Evolutionary conservation across 805 yeast species (phyloP), one percentile per base, ranked within the genome.

Genomic region (Spencermartinsiella europaea): DNA sequence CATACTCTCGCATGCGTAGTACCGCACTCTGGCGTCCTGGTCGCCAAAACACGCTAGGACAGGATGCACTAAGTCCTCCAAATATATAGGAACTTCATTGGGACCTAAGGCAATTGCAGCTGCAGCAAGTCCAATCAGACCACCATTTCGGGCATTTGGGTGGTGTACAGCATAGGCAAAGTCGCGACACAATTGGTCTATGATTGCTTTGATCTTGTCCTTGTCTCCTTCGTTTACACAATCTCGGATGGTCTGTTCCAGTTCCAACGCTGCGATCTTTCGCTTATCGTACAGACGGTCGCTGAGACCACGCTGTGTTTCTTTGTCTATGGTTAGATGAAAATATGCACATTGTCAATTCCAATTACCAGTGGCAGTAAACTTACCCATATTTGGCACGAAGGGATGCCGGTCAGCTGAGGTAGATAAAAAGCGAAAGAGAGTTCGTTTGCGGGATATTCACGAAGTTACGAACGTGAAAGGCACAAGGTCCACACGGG

Each of bases 1-100:
- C 50, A 93, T 72, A 40, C 95, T 84, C 61, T 93, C 99, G 68
- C 98, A 93, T 0, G 99, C 97, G 64, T 89, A 93, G 60, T 93
- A 93, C 45, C 99, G 74, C 5, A 93, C 99, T 55, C 95, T 79
- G n/a, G 96, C 91, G 63, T 93, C 96, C 50, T 93, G 96, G 60
- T 93, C 99, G 42, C 95, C 91, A 64, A 93, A 93, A 49, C 97
- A 91, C 0, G 96, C 91, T 56, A 93, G 71, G 12, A 93, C 95
- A 0, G 99, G 97, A 51, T 87, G 93, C 52, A 93, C 79, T 47
- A 93, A 89, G 44, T 81, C 85, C 49, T 87, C 93, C 41, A 93
- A 66, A 58, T 87, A 91, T 47, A 71, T 70, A 0, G 96, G 93
- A 31, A 93, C 87, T 40, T 90, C 91, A 55, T 79, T 79, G 35